Evolutionary conservation across 257 asterid genomes (phyloP).

Genomic region (Galeopsis tetrahit): DNA sequence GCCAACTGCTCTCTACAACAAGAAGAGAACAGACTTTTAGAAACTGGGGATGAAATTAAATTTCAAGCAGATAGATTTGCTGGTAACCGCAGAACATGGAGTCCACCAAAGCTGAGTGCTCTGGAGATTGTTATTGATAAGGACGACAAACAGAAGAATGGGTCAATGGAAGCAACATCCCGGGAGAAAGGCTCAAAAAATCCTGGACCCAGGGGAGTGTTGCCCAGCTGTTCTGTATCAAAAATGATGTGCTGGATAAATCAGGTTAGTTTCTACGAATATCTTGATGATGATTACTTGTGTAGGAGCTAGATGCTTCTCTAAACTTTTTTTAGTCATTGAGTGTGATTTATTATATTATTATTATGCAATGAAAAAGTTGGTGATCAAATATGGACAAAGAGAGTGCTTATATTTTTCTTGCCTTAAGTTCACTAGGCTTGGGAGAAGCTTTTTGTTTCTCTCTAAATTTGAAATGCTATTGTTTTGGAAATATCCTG

Average conservation of each 20-base stretch:
- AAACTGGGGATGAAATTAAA: constrained; percentile 33
- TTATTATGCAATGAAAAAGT: not conserved
- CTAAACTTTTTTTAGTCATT: not conserved
- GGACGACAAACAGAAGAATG: constrained; percentile 40
- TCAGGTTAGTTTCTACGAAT: constrained; percentile 49
- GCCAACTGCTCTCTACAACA: constrained; percentile 32
- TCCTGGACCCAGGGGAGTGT: constrained; percentile 43
- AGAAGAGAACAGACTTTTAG: constrained; percentile 39
- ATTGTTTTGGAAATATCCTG: constrained; percentile 25
- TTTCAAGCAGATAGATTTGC: constrained; percentile 42
- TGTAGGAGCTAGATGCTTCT: constrained; percentile 3
- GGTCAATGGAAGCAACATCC: constrained; percentile 49
- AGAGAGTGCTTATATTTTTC: not conserved
- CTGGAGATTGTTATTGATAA: constrained; percentile 68
- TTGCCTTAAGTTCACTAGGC: not conserved
- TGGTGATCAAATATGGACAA: not conserved
- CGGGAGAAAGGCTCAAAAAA: constrained; percentile 59
- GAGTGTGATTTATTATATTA: not conserved
- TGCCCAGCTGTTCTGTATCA: constrained; percentile 34
- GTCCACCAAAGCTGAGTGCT: constrained; percentile 37
- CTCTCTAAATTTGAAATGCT: not conserved
- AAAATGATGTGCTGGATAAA: constrained; percentile 55
- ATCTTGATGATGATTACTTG: constrained; percentile 5
- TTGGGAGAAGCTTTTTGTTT: not conserved
- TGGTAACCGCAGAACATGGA: constrained; percentile 45